Evolutionary conservation across 2,329 filamentous ascomycete genomes (phyloP), one percentile per base, ranked within the genome.

Genomic region (Microsporum ferrugineum): DNA sequence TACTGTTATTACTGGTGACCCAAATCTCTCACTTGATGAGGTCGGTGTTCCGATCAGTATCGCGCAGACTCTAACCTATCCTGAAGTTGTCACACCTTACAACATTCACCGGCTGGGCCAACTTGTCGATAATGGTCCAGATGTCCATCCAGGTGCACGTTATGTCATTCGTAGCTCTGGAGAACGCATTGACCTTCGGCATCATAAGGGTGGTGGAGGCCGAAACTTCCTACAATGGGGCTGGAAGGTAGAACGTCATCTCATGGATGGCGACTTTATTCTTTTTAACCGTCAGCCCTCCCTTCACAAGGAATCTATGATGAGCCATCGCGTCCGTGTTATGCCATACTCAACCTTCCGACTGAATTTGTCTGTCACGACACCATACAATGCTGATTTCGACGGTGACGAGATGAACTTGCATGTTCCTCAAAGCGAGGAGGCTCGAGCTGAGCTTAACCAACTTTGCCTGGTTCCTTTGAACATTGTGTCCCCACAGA

Each of bases 381-480:
- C 91, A 33, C 94, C 94, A 0, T 99, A 99, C 81, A 99, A 99
- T 78, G 94, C 94, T 69, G 94, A 99, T 88, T 99, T 99, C 77
- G 94, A 99, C 71, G 94, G 94, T 77, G 94, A 99, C 74, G 94
- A 99, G 77, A 99, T 99, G 94, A 99, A 99, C 73, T 84, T 99
- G 78, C 94, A 99, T 82, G 95, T 99, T 59, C 95, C 94, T 2
- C 94, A 99, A 71, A 94, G 89, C 41, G 91, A 99, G 71, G 95
- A 99, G 75, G 95, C 95, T 38, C 88, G 94, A 63, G 91, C 95
- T 53, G 94, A 99, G 75, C 85, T 99, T 68, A 89, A 86, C 74
- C 88, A 97, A 72, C 83, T 99, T 12, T 97, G 92, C 74, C 88
- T 97, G 82, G 94, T 99, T n/a, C 94, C 94, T 0, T 83, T 94